Percentiles rank a stretch among this genome's conserved stretches.
Evolutionary conservation across 345 rosid genomes (phyloP).

Genomic region (Brassica nigra): DNA sequence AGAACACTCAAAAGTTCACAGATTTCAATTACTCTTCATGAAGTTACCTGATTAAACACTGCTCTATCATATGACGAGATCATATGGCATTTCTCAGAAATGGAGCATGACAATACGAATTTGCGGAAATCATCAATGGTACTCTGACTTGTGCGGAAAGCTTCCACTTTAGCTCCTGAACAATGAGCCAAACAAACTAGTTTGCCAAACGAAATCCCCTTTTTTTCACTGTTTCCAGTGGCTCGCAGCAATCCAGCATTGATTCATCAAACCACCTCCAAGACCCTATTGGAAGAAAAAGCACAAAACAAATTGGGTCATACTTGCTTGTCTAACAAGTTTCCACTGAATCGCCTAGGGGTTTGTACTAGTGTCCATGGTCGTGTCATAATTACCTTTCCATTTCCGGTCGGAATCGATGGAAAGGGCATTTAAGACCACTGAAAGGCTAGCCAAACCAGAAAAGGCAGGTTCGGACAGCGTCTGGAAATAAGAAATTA

Average conservation of each 20-base stretch:
- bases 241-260: conserved; percentile 94
- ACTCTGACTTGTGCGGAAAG: conserved; percentile 78
- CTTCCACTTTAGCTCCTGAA: conserved; percentile 91
- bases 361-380: no score
- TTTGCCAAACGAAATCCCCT: conserved; percentile 93
- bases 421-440: conserved; percentile 90
- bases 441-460: conserved; percentile 83
- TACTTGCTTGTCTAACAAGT: no score
- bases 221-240: conserved; percentile 74
- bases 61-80: conserved; percentile 84
- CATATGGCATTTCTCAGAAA: conserved; percentile 74
- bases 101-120: conserved; percentile 53
- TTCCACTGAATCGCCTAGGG: no score
- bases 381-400: conserved; percentile 55
- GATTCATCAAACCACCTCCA: conserved; percentile 99
- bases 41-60: conserved; percentile 63
- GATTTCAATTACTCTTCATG: background rate
- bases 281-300: conserved; percentile 54
- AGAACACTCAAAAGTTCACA: background rate
- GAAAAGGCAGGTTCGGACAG: conserved; percentile 91
- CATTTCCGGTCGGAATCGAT: conserved; percentile 81
- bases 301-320: no score
- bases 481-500: conserved; percentile 85
- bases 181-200: conserved; percentile 85
- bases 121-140: conserved; percentile 73